Evolutionary conservation across 108 stramenopile genomes (phyloP).

Genomic region (Pinguiococcus pyrenoidosus): DNA sequence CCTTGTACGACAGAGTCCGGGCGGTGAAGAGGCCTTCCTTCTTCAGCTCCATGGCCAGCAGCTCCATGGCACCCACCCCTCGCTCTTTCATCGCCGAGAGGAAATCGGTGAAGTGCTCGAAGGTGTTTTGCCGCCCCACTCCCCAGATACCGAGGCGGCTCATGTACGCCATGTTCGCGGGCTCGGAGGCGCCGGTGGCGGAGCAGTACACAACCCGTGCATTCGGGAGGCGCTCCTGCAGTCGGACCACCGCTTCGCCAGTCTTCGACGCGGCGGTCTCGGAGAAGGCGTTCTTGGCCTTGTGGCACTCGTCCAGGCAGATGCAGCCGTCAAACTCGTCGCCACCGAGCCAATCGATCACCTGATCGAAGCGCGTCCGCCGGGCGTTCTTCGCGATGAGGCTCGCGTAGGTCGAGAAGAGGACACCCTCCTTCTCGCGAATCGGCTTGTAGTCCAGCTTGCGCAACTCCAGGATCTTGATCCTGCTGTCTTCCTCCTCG

Average conservation of each 20-base stretch:
- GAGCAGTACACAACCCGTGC: constrained; percentile 59
- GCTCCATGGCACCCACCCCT: constrained; percentile 62
- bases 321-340: constrained; percentile 50
- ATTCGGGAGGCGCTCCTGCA: constrained; percentile 55
- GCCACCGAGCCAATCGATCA: constrained; percentile 47
- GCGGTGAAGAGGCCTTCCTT: constrained; percentile 48
- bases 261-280: constrained; percentile 41
- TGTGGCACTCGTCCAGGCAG: constrained; percentile 64
- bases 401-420: constrained; percentile 45
- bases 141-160: constrained; percentile 63
- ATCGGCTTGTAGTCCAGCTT: constrained; percentile 5
- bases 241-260: constrained; percentile 42
- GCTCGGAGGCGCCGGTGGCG: constrained; percentile 64
- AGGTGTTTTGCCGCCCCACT: constrained; percentile 34
- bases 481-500: constrained; percentile 11
- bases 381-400: constrained; percentile 17
- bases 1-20: constrained; percentile 59
- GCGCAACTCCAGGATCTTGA: constrained; percentile 1
- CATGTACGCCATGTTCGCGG: constrained; percentile 60
- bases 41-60: constrained; percentile 69
- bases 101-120: constrained; percentile 39
- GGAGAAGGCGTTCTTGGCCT: constrained; percentile 56
- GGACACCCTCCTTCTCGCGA: constrained; percentile 9
- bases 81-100: constrained; percentile 40
- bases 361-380: constrained; percentile 47